Conservation (phyloP, 2,329 filamentous ascomycete species). For the Cladosporium sp. region DNA sequence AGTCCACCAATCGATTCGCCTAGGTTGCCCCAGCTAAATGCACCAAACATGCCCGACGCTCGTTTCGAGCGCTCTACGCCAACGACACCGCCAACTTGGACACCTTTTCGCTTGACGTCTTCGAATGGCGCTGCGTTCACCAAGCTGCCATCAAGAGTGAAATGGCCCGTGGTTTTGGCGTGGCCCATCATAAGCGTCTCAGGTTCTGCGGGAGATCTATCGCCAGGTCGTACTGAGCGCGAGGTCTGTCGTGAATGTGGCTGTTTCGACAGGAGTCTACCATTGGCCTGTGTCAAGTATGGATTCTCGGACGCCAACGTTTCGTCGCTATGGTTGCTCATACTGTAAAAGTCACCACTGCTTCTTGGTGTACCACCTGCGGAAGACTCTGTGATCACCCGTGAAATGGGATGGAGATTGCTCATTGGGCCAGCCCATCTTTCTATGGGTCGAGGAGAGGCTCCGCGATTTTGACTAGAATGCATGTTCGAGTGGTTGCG, state of each 20-base stretch:
- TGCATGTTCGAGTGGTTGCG: conserved; percentile 30
- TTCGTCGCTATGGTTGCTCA: conserved; percentile 93
- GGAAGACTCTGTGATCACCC: conserved; percentile 74
- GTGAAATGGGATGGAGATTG: conserved; percentile 56
- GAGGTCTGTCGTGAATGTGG: conserved; percentile 41
- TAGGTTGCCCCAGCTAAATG: conserved; percentile 83
- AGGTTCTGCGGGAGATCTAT: conserved; percentile 50
- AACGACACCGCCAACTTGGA: conserved; percentile 78
- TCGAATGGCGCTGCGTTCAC: conserved; percentile 89
- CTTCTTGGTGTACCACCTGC: conserved; percentile 76
- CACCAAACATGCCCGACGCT: conserved; percentile 73
- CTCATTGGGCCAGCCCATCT: conserved; percentile 37
- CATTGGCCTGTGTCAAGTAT: conserved; percentile 51
- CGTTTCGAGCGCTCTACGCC: conserved; percentile 69
- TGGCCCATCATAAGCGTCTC: conserved; percentile 98
- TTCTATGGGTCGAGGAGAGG: conserved; percentile 33
- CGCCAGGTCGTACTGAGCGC: conserved; percentile 26
- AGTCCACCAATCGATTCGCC: conserved; percentile 84
- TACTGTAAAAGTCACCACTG: conserved; percentile 89
- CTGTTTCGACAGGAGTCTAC: conserved; percentile 13
- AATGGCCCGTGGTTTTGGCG: conserved; percentile 87
- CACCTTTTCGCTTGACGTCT: conserved; percentile 90
- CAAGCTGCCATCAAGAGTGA: conserved; percentile 84
- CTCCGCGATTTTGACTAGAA: conserved; percentile 30
- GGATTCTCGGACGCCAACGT: conserved; percentile 75